These are phyloP conservation scores for Exophiala dermatitidis DNA, from an alignment of 2,329 filamentous ascomycete genomes.

Conservation along the genomic window DNA sequence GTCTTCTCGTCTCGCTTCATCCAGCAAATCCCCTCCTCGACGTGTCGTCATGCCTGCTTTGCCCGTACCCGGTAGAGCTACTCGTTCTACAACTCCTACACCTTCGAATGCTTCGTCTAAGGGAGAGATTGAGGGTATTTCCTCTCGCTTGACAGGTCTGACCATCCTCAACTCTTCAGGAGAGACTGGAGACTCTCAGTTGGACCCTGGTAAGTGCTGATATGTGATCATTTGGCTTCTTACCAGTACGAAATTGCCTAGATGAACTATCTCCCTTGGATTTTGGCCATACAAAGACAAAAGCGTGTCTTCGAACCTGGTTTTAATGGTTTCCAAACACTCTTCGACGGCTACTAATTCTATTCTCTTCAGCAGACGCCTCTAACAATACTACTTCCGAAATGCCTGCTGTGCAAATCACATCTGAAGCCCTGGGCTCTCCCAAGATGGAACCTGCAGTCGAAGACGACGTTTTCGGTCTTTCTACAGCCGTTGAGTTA, in stretches of 20 bases:
- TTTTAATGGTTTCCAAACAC: too few species aligned
- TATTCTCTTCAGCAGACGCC: background rate
- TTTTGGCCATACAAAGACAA: too few species aligned
- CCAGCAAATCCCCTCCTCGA: background rate
- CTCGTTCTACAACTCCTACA: background rate
- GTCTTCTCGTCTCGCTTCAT: constrained; percentile 4
- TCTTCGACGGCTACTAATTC: background rate
- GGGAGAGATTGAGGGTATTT: background rate
- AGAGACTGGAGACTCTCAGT: too few species aligned
- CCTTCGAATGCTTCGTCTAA: background rate
- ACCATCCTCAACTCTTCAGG: background rate
- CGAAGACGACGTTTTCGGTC: constrained; percentile 16
- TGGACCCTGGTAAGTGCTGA: background rate
- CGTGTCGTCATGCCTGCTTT: constrained; percentile 1
- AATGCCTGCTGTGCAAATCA: background rate
- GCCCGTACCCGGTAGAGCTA: background rate
- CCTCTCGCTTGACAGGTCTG: background rate
- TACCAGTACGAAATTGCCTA: background rate
- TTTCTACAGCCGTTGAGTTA: background rate
- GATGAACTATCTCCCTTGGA: too few species aligned
- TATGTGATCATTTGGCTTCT: background rate
- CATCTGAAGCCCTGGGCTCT: background rate
- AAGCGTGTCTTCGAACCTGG: too few species aligned
- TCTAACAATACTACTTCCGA: background rate
- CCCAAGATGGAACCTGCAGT: background rate